Evolutionary conservation across 1,284 basidiomycete genomes (phyloP).

Genomic region (Somion occarium): DNA sequence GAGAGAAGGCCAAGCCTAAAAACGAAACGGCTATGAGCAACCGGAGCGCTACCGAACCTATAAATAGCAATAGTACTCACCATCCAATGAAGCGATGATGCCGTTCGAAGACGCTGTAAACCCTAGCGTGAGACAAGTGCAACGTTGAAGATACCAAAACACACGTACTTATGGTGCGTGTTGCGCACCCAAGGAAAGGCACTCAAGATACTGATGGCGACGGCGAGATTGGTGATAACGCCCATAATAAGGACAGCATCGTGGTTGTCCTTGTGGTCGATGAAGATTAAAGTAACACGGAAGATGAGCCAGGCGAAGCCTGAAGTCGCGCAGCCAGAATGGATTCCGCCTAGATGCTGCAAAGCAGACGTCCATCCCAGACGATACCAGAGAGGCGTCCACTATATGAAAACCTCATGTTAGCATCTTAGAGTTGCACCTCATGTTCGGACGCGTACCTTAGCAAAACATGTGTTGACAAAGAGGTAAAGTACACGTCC

Average conservation of each 20-base stretch:
- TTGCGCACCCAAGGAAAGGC: constrained; percentile 67
- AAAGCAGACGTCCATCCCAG: constrained; percentile 57
- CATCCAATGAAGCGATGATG: constrained; percentile 70
- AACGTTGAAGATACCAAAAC: constrained; percentile 6
- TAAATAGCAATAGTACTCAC: constrained; percentile 32
- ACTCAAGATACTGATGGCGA: constrained; percentile 54
- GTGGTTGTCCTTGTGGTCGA: constrained; percentile 48
- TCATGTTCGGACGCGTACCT: constrained; percentile 33
- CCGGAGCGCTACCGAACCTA: constrained; percentile 14
- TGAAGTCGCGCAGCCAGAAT: constrained; percentile 64
- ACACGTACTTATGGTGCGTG: constrained; percentile 60
- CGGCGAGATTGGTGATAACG: constrained; percentile 50
- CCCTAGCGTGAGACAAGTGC: constrained; percentile 16
- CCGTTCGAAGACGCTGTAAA: constrained; percentile 55
- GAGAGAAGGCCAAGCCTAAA: constrained; percentile 50
- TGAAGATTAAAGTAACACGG: constrained; percentile 47
- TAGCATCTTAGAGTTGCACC: background rate
- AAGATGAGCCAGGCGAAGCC: constrained; percentile 63
- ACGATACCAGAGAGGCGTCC: constrained; percentile 59
- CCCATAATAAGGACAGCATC: constrained; percentile 53
- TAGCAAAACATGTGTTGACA: constrained; percentile 57
- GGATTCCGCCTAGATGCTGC: constrained; percentile 67
- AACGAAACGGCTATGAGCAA: constrained; percentile 17
- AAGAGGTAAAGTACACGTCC: constrained; percentile 54
- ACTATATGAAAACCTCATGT: constrained; percentile 32